A percentile compares a stretch with the other conserved stretches of the same genome.
phyloP scores from a whole-genome alignment of 139 green algal species.

The Tetradesmus lagerheimii region DNA sequence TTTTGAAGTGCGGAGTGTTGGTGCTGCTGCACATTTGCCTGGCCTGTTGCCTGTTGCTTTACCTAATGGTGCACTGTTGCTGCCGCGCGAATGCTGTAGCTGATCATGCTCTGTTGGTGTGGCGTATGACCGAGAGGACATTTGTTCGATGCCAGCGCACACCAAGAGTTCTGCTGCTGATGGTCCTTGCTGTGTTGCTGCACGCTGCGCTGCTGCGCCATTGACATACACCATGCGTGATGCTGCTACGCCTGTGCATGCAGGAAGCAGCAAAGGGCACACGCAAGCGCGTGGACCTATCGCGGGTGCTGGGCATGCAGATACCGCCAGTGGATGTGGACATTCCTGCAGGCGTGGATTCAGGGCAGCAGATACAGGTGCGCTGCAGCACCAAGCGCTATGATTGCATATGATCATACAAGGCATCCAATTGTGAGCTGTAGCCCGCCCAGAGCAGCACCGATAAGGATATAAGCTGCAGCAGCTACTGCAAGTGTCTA shows the following conservation, averaged over 20 bases:
- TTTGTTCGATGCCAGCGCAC: no score
- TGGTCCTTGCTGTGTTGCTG: background rate
- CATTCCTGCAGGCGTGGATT: conserved; percentile 74
- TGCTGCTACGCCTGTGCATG: no score
- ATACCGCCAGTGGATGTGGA: conserved; percentile 61
- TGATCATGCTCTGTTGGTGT: no score
- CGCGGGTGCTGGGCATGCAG: conserved; percentile 38
- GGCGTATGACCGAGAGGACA: no score
- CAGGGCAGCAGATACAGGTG: conserved; percentile 49
- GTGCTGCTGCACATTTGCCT: background rate
- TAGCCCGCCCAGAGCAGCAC: no score
- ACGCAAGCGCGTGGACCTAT: conserved; percentile 48
- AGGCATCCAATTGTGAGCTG: no score
- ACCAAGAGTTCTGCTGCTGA: no score
- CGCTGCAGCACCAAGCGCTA: background rate
- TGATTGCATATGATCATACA: no score
- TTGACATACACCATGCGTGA: no score
- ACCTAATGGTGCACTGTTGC: conserved; percentile 51
- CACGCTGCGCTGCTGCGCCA: background rate
- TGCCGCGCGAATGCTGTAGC: background rate
- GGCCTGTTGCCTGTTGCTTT: background rate
- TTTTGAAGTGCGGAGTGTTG: background rate
- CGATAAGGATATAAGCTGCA: no score
- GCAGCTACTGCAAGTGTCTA: no score
- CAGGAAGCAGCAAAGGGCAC: conserved; percentile 77